phyloP scores from a whole-genome alignment of 495 filamentous ascomycete species.

The Clavariopsis aquatica region DNA sequence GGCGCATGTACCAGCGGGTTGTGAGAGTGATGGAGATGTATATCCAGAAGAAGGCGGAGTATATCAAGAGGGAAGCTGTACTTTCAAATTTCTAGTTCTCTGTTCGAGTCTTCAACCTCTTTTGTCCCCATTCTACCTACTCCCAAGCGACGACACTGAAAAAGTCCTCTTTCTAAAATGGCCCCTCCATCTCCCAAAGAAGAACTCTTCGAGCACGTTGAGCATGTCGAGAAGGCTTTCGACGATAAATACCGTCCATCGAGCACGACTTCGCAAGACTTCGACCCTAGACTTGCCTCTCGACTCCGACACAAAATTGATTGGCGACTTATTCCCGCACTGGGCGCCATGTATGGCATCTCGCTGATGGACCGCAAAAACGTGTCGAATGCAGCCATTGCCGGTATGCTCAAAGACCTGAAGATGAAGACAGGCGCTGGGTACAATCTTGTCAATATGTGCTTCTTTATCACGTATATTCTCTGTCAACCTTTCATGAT shows the following conservation, averaged over 20 bases:
- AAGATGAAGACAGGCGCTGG: conserved; percentile 54
- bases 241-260: background rate
- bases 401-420: conserved; percentile 66
- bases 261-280: background rate
- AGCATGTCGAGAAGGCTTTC: conserved; percentile 1
- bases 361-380: conserved; percentile 73
- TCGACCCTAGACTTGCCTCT: background rate
- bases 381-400: conserved; percentile 78
- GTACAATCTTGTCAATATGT: conserved; percentile 14
- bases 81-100: background rate
- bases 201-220: conserved; percentile 6
- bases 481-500: conserved; percentile 22
- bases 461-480: conserved; percentile 33
- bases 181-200: background rate
- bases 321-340: conserved; percentile 9
- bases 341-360: conserved; percentile 63
- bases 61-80: background rate
- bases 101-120: background rate
- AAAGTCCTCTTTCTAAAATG: background rate
- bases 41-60: background rate
- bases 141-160: background rate
- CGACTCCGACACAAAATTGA: conserved; percentile 7
- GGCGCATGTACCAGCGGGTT: background rate
- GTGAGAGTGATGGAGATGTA: background rate
- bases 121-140: background rate